Evolutionary conservation across 2,329 filamentous ascomycete genomes (phyloP).

Genomic region (Arthrinium puccinioides): DNA sequence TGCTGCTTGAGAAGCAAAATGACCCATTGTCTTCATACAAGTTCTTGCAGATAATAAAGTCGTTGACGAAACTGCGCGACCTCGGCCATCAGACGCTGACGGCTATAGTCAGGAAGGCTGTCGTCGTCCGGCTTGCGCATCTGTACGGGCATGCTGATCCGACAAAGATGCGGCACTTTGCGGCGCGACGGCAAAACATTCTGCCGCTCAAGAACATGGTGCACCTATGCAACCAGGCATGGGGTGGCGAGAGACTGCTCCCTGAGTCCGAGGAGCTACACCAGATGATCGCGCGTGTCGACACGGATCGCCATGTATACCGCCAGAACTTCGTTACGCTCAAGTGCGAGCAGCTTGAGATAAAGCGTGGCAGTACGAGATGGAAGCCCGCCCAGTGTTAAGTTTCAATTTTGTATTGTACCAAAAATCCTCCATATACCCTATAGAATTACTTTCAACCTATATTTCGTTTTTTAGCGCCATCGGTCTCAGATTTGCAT

Average conservation of each 20-base stretch:
- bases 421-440: too few relatives aligned
- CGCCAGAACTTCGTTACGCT: too few relatives aligned
- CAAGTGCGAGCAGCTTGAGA: too few relatives aligned
- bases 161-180: slow-evolving; percentile 10
- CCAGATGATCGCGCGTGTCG: slow-evolving; percentile 8
- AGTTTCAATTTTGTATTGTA: too few relatives aligned
- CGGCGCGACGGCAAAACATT: slow-evolving; percentile 15
- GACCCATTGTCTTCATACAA: slow-evolving; percentile 14
- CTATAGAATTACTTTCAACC: too few relatives aligned
- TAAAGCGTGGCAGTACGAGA: too few relatives aligned
- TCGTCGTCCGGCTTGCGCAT: slow-evolving; percentile 22
- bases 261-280: slow-evolving; percentile 19
- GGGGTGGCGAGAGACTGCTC: slow-evolving; percentile 24
- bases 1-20: slow-evolving; percentile 3
- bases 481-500: too few relatives aligned
- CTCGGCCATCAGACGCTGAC: slow-evolving; percentile 20
- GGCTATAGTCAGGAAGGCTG: slow-evolving; percentile 14
- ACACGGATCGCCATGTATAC: too few relatives aligned
- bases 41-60: slow-evolving; percentile 22
- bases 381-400: too few relatives aligned
- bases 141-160: slow-evolving; percentile 22
- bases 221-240: slow-evolving; percentile 27
- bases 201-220: slow-evolving; percentile 26
- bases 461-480: too few relatives aligned
- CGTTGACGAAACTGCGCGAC: slow-evolving; percentile 25